Conservation (phyloP, 148 eudicot genomes). For the Salicornia ramosissima region DNA sequence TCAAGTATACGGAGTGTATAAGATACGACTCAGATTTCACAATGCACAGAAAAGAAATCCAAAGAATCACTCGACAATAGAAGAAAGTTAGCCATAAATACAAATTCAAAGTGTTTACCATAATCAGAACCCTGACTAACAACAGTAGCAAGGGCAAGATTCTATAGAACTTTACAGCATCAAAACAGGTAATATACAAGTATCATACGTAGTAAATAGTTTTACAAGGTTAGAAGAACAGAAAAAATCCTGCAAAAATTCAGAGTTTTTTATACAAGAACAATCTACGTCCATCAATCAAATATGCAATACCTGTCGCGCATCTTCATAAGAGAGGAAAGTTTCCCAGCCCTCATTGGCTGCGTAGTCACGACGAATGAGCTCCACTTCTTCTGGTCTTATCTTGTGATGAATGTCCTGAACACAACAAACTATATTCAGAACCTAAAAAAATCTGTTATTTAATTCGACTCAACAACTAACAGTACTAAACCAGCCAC, state of each 20-base stretch:
- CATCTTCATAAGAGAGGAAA: slow-evolving; percentile 94
- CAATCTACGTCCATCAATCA: neutral
- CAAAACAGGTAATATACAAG: no score
- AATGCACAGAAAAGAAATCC: neutral
- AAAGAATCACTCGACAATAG: neutral
- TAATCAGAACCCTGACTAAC: neutral
- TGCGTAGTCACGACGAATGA: slow-evolving; percentile 94
- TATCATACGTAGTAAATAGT: neutral
- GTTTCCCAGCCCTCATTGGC: slow-evolving; percentile 99
- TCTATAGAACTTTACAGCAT: no score
- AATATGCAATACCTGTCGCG: slow-evolving; percentile 58
- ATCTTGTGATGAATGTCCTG: slow-evolving; percentile 98
- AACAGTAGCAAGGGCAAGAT: no score
- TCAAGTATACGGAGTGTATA: neutral
- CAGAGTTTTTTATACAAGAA: neutral
- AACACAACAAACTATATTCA: neutral
- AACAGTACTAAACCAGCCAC: slow-evolving; percentile 4
- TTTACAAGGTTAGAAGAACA: neutral
- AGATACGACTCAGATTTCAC: neutral
- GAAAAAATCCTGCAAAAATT: neutral
- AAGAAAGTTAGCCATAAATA: slow-evolving; percentile 5
- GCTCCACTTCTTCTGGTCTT: slow-evolving; percentile 92
- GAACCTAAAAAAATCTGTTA: neutral
- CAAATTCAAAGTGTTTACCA: neutral
- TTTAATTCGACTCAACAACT: neutral